These are phyloP conservation scores for Podila horticola DNA, from an alignment of 192 early-diverging fungal genomes.

Conservation along the genomic window DNA sequence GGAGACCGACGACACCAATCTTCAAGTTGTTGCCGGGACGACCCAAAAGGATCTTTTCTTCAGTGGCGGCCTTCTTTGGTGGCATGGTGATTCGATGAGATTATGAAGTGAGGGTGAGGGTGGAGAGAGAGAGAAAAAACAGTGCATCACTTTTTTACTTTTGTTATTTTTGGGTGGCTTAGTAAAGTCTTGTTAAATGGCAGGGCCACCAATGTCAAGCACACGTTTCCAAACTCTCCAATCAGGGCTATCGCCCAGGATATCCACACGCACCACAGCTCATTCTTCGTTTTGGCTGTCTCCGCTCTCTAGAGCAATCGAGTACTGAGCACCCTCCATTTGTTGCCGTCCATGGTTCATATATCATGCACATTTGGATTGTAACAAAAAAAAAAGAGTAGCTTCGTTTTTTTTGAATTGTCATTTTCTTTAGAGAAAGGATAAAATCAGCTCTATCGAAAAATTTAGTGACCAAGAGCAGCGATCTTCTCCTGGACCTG, in stretches of 20 bases:
- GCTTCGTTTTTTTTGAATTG: slow-evolving; percentile 22
- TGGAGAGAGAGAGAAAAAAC: background rate
- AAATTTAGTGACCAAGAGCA: slow-evolving; percentile 68
- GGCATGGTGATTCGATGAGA: slow-evolving; percentile 66
- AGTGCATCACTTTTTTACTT: slow-evolving; percentile 1
- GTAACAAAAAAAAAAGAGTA: too few relatives aligned
- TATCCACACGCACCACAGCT: too few relatives aligned
- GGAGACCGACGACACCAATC: slow-evolving; percentile 96
- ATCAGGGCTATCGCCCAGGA: too few relatives aligned
- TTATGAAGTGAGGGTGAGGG: slow-evolving; percentile 9
- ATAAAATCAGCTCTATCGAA: slow-evolving; percentile 15
- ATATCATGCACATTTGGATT: too few relatives aligned
- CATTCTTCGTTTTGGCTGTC: too few relatives aligned
- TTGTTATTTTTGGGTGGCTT: background rate
- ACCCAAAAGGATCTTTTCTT: slow-evolving; percentile 82
- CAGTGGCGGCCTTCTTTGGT: slow-evolving; percentile 82
- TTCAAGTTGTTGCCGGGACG: slow-evolving; percentile 90
- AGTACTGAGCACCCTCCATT: too few relatives aligned
- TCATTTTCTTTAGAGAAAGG: slow-evolving; percentile 11
- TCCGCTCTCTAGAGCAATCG: too few relatives aligned
- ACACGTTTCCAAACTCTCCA: too few relatives aligned
- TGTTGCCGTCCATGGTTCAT: too few relatives aligned
- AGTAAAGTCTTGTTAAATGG: too few relatives aligned
- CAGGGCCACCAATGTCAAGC: too few relatives aligned
- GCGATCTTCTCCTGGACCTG: slow-evolving; percentile 70